A percentile compares a stretch with the other conserved stretches of the same genome.
Evolutionary conservation across 495 filamentous ascomycete species (phyloP).

Genomic region (Cladorrhinum samala): DNA sequence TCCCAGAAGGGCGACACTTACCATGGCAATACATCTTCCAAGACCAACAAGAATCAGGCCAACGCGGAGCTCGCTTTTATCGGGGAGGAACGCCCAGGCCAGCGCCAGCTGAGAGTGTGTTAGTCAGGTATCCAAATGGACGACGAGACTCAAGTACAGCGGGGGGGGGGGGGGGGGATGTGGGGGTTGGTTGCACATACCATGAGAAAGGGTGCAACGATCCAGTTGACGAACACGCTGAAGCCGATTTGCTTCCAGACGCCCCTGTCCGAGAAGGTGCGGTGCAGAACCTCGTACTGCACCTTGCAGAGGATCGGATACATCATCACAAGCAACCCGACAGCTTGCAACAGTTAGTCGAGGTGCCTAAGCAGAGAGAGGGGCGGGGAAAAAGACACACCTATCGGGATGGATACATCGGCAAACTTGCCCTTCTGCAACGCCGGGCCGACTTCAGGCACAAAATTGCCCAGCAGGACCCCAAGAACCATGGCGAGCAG

Average conservation of each 20-base stretch:
- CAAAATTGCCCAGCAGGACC: conserved; percentile 75
- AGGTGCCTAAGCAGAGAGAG: too few relatives aligned
- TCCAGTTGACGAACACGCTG: conserved; percentile 79
- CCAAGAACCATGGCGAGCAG: conserved; percentile 77
- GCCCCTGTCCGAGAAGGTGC: conserved; percentile 51
- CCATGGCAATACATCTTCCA: conserved; percentile 77
- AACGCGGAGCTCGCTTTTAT: conserved; percentile 58
- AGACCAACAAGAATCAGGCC: conserved; percentile 75
- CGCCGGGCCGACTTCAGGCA: conserved; percentile 51
- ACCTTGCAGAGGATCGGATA: conserved; percentile 93
- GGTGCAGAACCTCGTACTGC: conserved; percentile 73
- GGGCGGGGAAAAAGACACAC: conserved; percentile 41
- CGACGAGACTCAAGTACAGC: too few relatives aligned
- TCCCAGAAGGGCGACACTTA: too few relatives aligned
- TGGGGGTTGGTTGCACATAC: conserved; percentile 37
- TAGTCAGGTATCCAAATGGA: too few relatives aligned
- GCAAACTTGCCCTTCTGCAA: conserved; percentile 67
- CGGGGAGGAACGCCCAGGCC: conserved; percentile 80
- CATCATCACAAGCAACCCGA: conserved; percentile 90
- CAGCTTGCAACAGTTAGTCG: too few relatives aligned
- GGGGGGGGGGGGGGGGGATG: too few relatives aligned
- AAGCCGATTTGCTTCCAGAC: conserved; percentile 78
- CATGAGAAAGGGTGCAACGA: conserved; percentile 87
- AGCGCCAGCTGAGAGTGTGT: conserved; percentile 48
- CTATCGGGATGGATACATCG: conserved; percentile 74